Conservation (phyloP, 345 rosid species). For the Eucalyptus tenuipes region DNA sequence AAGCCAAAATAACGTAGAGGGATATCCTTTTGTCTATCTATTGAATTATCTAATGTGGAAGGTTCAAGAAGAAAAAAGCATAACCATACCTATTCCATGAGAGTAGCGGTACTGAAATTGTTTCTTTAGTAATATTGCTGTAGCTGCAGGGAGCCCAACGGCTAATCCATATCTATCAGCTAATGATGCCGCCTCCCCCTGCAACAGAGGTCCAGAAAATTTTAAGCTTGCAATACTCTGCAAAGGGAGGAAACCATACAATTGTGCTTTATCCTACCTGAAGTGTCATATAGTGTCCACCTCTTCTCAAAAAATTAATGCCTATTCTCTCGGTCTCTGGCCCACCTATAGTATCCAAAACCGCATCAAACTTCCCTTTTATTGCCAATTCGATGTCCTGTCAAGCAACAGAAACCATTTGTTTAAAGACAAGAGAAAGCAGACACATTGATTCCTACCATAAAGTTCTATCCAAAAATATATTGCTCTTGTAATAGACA, state of each 20-base stretch:
- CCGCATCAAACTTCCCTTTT: constrained; percentile 83
- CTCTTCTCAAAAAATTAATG: constrained; percentile 59
- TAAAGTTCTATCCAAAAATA: not conserved
- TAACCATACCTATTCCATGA: constrained; percentile 68
- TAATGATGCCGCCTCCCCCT: constrained; percentile 92
- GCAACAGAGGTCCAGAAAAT: not conserved
- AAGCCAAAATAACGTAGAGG: not conserved
- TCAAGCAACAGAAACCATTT: not conserved
- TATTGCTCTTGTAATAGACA: not conserved
- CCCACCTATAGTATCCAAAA: constrained; percentile 89
- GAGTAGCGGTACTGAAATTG: constrained; percentile 64
- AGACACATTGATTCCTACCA: not conserved
- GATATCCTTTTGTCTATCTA: not conserved
- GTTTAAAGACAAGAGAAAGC: not conserved
- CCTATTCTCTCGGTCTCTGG: constrained; percentile 81
- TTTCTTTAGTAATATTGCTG: constrained; percentile 61
- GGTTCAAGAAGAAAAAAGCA: not conserved
- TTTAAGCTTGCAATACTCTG: not conserved
- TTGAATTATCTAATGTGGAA: not conserved
- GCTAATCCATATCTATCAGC: constrained; percentile 73
- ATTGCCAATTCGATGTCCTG: constrained; percentile 80
- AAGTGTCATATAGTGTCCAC: constrained; percentile 93
- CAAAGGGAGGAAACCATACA: not conserved
- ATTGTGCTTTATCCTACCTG: constrained; percentile 26
- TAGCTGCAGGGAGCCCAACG: constrained; percentile 78